Conservation (phyloP, 768 basidiomycete genomes). For the Hericium alpestre region DNA sequence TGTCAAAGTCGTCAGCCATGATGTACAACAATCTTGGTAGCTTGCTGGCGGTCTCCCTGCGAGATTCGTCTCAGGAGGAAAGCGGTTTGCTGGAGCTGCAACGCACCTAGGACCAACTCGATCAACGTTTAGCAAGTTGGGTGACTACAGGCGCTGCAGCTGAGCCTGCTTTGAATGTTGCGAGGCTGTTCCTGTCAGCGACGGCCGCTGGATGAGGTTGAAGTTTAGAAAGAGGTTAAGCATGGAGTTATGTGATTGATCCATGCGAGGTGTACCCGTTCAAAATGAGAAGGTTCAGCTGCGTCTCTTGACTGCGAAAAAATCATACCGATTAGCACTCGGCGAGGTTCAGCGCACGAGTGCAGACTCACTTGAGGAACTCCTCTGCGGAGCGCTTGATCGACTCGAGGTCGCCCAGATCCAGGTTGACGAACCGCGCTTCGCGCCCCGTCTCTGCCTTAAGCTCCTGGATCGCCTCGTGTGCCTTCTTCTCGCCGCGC, state of each 20-base stretch:
- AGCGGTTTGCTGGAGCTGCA: slow-evolving; percentile 1
- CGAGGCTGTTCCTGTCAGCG: neutral
- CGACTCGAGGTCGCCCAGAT: slow-evolving; percentile 27
- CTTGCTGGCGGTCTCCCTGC: neutral
- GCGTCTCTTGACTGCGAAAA: slow-evolving; percentile 26
- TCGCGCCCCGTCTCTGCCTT: slow-evolving; percentile 30
- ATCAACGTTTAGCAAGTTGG: no score
- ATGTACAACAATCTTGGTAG: no score
- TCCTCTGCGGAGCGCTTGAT: slow-evolving; percentile 29
- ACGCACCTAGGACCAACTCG: neutral
- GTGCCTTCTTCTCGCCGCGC: slow-evolving; percentile 32
- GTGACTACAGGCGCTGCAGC: no score
- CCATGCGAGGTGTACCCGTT: no score
- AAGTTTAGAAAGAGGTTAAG: no score
- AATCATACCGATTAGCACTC: neutral
- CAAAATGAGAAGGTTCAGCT: slow-evolving; percentile 37
- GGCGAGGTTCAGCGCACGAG: neutral
- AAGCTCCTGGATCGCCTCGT: slow-evolving; percentile 40
- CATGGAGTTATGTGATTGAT: no score
- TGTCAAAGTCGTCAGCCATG: neutral
- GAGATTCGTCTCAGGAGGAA: neutral
- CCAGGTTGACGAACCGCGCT: slow-evolving; percentile 32
- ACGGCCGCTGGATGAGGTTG: no score
- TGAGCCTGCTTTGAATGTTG: no score
- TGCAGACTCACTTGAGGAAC: slow-evolving; percentile 19